These are phyloP conservation scores for Graphilbum sp. DNA, from an alignment of 2,329 filamentous ascomycete genomes.

Conservation along the genomic window DNA sequence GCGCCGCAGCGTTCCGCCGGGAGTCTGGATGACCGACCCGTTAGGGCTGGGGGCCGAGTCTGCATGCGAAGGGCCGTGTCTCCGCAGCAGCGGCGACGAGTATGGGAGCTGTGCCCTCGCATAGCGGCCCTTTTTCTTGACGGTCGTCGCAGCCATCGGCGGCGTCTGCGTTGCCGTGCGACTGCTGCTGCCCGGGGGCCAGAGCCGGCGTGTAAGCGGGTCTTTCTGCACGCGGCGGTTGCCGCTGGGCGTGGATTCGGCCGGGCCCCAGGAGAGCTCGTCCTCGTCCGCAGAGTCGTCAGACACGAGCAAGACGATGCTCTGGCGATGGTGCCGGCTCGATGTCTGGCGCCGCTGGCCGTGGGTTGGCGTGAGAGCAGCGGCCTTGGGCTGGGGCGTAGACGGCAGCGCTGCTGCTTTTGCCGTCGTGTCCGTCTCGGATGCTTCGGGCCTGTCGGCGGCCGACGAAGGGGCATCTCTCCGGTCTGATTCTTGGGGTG, in stretches of 20 bases:
- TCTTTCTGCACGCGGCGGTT: conserved; percentile 1
- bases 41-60: conserved; percentile 4
- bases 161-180: neutral
- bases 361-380: neutral
- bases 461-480: no score
- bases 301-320: conserved; percentile 26
- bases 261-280: conserved; percentile 20
- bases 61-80: neutral
- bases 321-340: neutral
- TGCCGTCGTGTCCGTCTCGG: no score
- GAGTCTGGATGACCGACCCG: conserved; percentile 23
- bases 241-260: conserved; percentile 11
- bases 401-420: neutral
- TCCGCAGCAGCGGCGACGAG: conserved; percentile 3
- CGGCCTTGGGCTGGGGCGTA: neutral
- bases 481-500: no score
- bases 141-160: neutral
- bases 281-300: conserved; percentile 18
- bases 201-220: neutral
- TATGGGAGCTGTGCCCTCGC: neutral
- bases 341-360: neutral
- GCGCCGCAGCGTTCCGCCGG: conserved; percentile 29
- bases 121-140: neutral
- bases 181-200: neutral
- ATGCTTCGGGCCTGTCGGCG: no score